Conservation (phyloP, 2,329 filamentous ascomycete species). For the Truncatella angustata region DNA sequence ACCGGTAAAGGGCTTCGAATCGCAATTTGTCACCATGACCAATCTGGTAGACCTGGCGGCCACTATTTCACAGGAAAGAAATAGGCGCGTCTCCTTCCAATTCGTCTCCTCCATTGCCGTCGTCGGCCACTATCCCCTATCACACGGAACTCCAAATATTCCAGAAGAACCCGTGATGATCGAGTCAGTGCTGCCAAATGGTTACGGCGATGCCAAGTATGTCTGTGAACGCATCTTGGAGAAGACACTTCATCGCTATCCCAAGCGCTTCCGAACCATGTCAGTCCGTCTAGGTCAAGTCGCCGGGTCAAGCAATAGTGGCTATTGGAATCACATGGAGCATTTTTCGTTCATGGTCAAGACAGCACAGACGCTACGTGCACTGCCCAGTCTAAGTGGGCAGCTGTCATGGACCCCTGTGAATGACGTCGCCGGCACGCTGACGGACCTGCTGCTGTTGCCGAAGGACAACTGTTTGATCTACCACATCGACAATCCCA, state of each 20-base stretch:
- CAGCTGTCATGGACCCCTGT: constrained; percentile 45
- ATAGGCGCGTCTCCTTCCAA: too few relatives aligned
- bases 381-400: constrained; percentile 39
- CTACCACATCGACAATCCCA: constrained; percentile 6
- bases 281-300: constrained; percentile 50
- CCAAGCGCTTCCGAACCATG: constrained; percentile 39
- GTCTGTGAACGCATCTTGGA: constrained; percentile 49
- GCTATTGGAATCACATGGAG: constrained; percentile 54
- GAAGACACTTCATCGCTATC: constrained; percentile 42
- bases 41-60: too few relatives aligned
- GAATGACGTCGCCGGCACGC: constrained; percentile 28
- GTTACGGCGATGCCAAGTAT: constrained; percentile 53
- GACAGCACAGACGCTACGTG: constrained; percentile 42
- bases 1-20: too few relatives aligned
- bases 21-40: too few relatives aligned
- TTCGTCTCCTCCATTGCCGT: constrained; percentile 41
- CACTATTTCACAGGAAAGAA: too few relatives aligned
- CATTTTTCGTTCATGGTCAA: constrained; percentile 50
- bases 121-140: constrained; percentile 33
- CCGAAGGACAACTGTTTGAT: too few relatives aligned
- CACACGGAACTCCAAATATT: constrained; percentile 28
- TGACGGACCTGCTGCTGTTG: constrained; percentile 25
- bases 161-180: constrained; percentile 41
- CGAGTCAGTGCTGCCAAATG: constrained; percentile 38
- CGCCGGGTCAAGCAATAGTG: constrained; percentile 45